Base-by-base conservation (phyloP, 768 basidiomycete genomes). In the Calocera cornea region DNA sequence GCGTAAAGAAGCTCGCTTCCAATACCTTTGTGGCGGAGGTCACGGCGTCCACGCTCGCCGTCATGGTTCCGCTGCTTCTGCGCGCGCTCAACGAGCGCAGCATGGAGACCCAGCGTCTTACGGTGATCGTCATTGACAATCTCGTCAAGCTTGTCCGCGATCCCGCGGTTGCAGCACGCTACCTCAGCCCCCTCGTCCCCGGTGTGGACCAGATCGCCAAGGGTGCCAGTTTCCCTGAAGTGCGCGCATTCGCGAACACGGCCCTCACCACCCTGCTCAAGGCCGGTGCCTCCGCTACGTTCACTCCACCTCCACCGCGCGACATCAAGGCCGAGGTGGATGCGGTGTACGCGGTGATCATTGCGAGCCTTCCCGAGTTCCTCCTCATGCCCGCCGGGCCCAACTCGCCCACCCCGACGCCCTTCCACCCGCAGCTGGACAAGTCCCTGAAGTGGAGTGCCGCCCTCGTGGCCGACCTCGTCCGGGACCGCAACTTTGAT, bases 11-110 rank as follows among this genome's bases (percentile, higher is more conserved):
- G 22, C 83, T 98, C 12, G 95, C 95, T 2, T 91, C 86, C 69
- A 93, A 92, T 19, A 97, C 95, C 17, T 98, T 97, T 71, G 95
- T 98, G 68, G 90, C 95, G 65, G 95, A 98, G 79, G 92, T 98
- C 72, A 97, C 89, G 27, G 87, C 92, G 0, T 95, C 95, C n/a
- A 92, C 95, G 12, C 84, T 98, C 34, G 95, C 95, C 17, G 93
- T 98, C 70, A 85, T 98, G 67, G 92, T 95, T 7, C 95, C 95
- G 7, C 84, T 98, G 27, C 81, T 98, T 63, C 81, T 85, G 47
- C 92, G 95, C 73, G 95, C 92, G 11, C 81, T 97, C 72, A 95
- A 95, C 71, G 95, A 97, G 75, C 85, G 95, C 71, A 93, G 92
- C 68, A 97, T 94, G 87, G 94, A 97, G 72, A 91, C 94, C 22